Evolutionary conservation across 2,329 filamentous ascomycete species (phyloP).

Genomic region (Hypoxylon sp.): DNA sequence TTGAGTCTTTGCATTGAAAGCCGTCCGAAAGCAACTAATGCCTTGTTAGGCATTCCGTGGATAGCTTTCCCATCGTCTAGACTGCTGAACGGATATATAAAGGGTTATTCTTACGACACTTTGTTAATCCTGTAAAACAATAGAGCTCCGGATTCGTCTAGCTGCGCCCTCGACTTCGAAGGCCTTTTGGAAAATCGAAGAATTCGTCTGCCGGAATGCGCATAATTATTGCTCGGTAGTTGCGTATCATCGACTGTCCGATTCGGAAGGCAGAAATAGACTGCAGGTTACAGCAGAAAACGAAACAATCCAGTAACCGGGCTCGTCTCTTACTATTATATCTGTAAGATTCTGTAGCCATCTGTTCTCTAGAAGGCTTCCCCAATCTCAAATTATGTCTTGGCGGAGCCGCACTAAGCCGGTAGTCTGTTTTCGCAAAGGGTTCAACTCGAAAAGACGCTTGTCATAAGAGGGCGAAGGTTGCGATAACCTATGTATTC

Average conservation of each 20-base stretch:
- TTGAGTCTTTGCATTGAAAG: slow-evolving; percentile 41
- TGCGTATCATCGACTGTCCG: neutral
- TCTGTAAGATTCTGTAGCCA: slow-evolving; percentile 4
- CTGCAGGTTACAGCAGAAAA: slow-evolving; percentile 11
- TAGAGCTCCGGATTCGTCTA: neutral
- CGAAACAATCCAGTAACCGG: neutral
- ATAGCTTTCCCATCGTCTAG: slow-evolving; percentile 10
- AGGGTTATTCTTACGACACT: slow-evolving; percentile 2
- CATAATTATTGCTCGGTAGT: neutral
- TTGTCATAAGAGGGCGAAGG: slow-evolving; percentile 12
- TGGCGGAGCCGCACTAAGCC: slow-evolving; percentile 29
- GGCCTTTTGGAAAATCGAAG: slow-evolving; percentile 1
- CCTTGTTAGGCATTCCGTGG: slow-evolving; percentile 31
- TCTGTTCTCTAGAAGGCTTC: slow-evolving; percentile 20
- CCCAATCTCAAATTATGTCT: slow-evolving; percentile 1
- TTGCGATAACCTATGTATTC: slow-evolving; percentile 15
- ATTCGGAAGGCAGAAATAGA: neutral
- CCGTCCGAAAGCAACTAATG: slow-evolving; percentile 37
- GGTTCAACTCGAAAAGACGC: slow-evolving; percentile 3
- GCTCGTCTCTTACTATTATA: slow-evolving; percentile 1
- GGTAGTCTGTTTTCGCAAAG: slow-evolving; percentile 3
- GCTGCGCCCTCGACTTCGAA: slow-evolving; percentile 15
- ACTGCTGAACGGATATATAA: slow-evolving; percentile 17
- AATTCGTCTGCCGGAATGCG: slow-evolving; percentile 6
- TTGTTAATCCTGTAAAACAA: neutral